Evolutionary conservation across 2,329 filamentous ascomycete genomes (phyloP).

Genomic region (Calonectria montana): DNA sequence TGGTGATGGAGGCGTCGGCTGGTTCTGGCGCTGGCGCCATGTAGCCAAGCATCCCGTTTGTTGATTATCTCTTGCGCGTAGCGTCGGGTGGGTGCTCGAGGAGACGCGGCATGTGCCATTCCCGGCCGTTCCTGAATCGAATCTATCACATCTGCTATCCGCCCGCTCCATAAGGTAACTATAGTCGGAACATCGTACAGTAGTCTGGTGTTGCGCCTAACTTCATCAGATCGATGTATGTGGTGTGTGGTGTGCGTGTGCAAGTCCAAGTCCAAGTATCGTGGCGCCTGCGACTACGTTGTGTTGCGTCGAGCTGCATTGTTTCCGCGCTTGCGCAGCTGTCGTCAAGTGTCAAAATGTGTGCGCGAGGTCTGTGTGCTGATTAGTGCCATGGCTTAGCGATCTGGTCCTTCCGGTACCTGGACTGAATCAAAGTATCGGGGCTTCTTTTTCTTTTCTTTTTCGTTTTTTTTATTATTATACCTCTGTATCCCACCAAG

Average conservation of each 20-base stretch:
- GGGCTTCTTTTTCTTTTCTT: neutral
- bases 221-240: neutral
- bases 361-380: conserved; percentile 32
- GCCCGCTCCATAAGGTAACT: neutral
- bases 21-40: neutral
- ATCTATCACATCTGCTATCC: conserved; percentile 10
- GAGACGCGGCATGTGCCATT: conserved; percentile 5
- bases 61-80: neutral
- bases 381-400: conserved; percentile 20
- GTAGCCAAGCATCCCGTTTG: neutral
- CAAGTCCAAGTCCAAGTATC: neutral
- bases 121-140: conserved; percentile 8
- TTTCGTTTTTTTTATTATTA: neutral
- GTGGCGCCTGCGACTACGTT: neutral
- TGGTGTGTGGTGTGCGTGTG: neutral
- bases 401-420: conserved; percentile 6
- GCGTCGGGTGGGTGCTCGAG: neutral
- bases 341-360: conserved; percentile 2
- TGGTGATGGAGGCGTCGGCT: conserved; percentile 10
- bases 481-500: neutral
- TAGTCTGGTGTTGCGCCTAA: neutral
- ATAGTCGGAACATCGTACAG: conserved; percentile 6
- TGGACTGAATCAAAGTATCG: conserved; percentile 11
- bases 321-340: conserved; percentile 1
- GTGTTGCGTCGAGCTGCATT: conserved; percentile 1